Conservation (phyloP, 305 asterid genomes). For the Caryopteris hybrid region DNA sequence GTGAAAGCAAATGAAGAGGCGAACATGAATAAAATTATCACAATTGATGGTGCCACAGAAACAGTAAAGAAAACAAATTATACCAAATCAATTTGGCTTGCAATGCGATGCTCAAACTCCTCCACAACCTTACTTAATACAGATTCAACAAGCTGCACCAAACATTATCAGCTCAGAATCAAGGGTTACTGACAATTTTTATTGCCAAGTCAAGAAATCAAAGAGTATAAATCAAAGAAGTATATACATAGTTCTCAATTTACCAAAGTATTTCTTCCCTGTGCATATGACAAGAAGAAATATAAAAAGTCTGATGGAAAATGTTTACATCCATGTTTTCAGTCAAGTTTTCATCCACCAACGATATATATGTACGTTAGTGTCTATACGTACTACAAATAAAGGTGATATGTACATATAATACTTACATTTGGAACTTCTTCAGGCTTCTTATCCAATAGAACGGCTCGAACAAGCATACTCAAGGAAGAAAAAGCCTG, state of each 20-base stretch:
- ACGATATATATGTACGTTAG: no score
- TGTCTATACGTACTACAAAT: no score
- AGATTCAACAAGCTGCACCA: conserved; percentile 73
- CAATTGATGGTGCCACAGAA: not conserved
- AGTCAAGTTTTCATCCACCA: not conserved
- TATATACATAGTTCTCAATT: not conserved
- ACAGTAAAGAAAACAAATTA: conserved; percentile 12
- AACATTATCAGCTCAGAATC: conserved; percentile 4
- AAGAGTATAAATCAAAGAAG: not conserved
- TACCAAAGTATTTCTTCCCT: not conserved
- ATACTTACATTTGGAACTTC: conserved; percentile 80
- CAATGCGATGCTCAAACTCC: conserved; percentile 77
- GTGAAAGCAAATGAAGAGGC: not conserved
- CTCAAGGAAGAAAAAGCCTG: conserved; percentile 78
- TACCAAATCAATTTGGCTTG: conserved; percentile 67
- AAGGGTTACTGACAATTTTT: not conserved
- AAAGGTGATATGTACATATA: not conserved
- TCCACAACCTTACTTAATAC: conserved; percentile 73
- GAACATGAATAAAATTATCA: not conserved
- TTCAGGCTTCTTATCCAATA: conserved; percentile 83
- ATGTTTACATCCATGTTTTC: not conserved
- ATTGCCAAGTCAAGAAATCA: not conserved
- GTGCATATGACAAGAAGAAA: not conserved
- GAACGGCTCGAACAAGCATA: conserved; percentile 73
- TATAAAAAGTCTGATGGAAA: not conserved